Base-by-base conservation (phyloP, 352 stramenopile genomes). In the Discostella stelligera region DNA sequence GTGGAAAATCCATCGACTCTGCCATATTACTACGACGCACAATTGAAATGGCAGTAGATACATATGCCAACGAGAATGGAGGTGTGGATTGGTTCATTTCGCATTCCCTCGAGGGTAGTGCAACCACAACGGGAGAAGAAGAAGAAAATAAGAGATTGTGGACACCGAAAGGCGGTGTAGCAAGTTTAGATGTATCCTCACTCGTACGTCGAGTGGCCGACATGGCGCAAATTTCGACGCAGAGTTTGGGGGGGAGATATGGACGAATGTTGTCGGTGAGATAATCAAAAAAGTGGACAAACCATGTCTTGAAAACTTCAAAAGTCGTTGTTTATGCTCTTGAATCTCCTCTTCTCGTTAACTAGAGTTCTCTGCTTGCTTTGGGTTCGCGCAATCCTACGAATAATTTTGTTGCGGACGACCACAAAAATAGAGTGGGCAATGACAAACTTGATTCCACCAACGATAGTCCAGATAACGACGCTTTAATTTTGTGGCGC, bases 401-500 rank as follows among this genome's bases (percentile, higher is more conserved):
- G 18, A 54, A 46, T 27, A 7, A 61, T 25, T 3, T 7, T 13
- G 37, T 37, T 27, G 9, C n/a, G 9, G 21, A 27, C 5, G 23
- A 27, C 18, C 2, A 14, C 39, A 16, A 52, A 2, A 32, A 32
- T 32, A 58, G 0, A 58, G 7, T n/a, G n/a, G n/a, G n/a, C n/a
- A n/a, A n/a, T n/a, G n/a, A n/a, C n/a, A n/a, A n/a, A n/a, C n/a
- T n/a, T n/a, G n/a, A n/a, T n/a, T n/a, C n/a, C n/a, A n/a, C n/a
- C n/a, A 2, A 32, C 27, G 27, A 32, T 32, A 32, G 25, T n/a
- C 20, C 10, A 23, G 14, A 63, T 54, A 37, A 63, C 52, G 46
- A 66, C 16, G 52, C 5, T 18, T 27, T 80, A 41, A 54, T 23
- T 9, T 80, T 90, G 20, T 92, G 84, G 84, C 68, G 80, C 46